A percentile compares a stretch with the other conserved stretches of the same genome.
Conservation (phyloP, 495 filamentous ascomycete genomes). For the Lepraria neglecta region DNA sequence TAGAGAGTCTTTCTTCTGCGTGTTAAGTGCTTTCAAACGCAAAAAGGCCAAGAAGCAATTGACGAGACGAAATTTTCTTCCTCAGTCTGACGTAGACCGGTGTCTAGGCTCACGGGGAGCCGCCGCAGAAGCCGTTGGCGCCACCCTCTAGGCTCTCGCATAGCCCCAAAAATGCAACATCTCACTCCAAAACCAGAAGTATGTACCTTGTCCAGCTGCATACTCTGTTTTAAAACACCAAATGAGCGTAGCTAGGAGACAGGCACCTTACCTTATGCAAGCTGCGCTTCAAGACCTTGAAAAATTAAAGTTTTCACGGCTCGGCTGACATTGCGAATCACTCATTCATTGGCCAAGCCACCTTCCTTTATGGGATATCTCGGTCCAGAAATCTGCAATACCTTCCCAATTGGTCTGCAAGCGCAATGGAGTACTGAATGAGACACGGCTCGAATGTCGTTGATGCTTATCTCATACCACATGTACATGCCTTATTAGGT, state of each 20-base stretch:
- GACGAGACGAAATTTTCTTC: not conserved
- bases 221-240: too few species aligned
- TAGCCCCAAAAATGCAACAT: too few species aligned
- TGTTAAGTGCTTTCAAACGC: not conserved
- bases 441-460: not conserved
- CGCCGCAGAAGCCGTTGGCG: not conserved
- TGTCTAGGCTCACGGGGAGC: not conserved
- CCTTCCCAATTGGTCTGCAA: not conserved
- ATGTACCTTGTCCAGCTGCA: too few species aligned
- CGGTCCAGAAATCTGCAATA: not conserved
- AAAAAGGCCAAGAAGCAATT: not conserved
- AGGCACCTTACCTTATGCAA: too few species aligned
- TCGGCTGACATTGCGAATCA: slow-evolving; percentile 1
- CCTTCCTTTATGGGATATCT: slow-evolving; percentile 4
- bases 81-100: slow-evolving; percentile 2
- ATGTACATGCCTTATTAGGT: slow-evolving; percentile 4
- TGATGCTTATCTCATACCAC: not conserved
- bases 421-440: not conserved
- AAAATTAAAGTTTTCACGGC: not conserved
- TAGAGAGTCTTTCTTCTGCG: not conserved
- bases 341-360: not conserved
- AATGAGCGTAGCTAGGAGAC: too few species aligned
- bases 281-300: too few species aligned
- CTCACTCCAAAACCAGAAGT: too few species aligned
- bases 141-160: not conserved